These are phyloP conservation scores for Mycena epipterygia DNA, from an alignment of 768 basidiomycete species.

Conservation along the genomic window DNA sequence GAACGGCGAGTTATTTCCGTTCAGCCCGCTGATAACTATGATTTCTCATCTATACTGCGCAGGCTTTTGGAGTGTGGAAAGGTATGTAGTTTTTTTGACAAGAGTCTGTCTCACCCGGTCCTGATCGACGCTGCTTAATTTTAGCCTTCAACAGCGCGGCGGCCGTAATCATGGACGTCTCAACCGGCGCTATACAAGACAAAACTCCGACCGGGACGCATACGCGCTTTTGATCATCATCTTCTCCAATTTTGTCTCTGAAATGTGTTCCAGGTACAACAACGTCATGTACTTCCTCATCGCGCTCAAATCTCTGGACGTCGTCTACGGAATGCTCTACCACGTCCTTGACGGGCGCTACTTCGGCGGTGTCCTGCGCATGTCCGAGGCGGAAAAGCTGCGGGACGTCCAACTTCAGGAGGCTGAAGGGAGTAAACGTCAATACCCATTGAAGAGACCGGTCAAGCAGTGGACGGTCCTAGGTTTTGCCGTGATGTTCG, in stretches of 20 bases:
- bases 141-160: slow-evolving; percentile 21
- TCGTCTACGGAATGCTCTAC: slow-evolving; percentile 20
- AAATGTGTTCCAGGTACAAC: neutral
- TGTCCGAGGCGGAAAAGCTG: slow-evolving; percentile 15
- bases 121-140: neutral
- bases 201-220: slow-evolving; percentile 6
- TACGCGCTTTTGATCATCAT: neutral
- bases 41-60: no score
- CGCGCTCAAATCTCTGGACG: slow-evolving; percentile 22
- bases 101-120: no score
- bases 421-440: neutral
- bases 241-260: no score
- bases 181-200: slow-evolving; percentile 21
- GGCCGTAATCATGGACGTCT: slow-evolving; percentile 22
- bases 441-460: neutral
- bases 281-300: slow-evolving; percentile 26
- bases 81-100: no score
- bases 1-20: no score
- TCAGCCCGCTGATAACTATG: no score
- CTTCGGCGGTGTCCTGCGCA: slow-evolving; percentile 11
- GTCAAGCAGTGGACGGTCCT: slow-evolving; percentile 14
- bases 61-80: no score
- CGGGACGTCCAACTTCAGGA: no score
- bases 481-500: neutral
- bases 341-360: slow-evolving; percentile 10